Evolutionary conservation across 805 yeast species (phyloP), one percentile per base, ranked within the genome.

Genomic region (Saccharomycopsis lassenensis): DNA sequence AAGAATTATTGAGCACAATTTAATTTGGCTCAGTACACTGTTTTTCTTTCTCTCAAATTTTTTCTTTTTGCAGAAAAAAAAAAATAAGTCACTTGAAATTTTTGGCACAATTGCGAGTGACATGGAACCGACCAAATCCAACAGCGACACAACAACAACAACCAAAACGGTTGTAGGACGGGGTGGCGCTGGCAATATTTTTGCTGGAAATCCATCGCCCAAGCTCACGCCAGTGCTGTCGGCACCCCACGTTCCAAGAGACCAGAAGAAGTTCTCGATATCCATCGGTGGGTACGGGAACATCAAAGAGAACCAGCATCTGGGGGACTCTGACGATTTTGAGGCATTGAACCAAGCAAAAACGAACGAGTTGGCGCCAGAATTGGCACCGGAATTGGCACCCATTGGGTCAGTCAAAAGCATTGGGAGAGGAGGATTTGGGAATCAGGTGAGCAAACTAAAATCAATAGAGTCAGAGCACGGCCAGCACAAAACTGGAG

Each of bases 381-480:
- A 17, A 7, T 29, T 37, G 11, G 24, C 19, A 20, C 37, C 33
- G 25, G 32, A 24, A 19, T 2, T 34, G 29, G 23, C 32, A 11
- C 44, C 44, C 4, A 30, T 41, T 12, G 35, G 24, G 11, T 23
- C 40, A 5, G 41, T 39, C 5, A 31, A 25, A 29, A 41, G 45
- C 24, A 41, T 41, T n/a, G 45, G 45, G 2, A 34, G 45, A 35
- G 45, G 45, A 4, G 45, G 45, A 3, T 41, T 41, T 33, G 45
- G 45, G 4, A 41, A 41, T 18, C 44, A 40, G 24, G 30, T 40
- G 6, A 40, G 29, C 24, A 24, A n/a, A 24, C 35, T 17, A 21
- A 19, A 19, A 41, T 36, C 7, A 30, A 24, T 22, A 31, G 29
- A 31, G 29, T n/a, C 14, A n/a, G n/a, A n/a, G n/a, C n/a, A n/a